Evolutionary conservation across 2,329 filamentous ascomycete genomes (phyloP), one percentile per base, ranked within the genome.

Genomic region (Phialophora tarda): DNA sequence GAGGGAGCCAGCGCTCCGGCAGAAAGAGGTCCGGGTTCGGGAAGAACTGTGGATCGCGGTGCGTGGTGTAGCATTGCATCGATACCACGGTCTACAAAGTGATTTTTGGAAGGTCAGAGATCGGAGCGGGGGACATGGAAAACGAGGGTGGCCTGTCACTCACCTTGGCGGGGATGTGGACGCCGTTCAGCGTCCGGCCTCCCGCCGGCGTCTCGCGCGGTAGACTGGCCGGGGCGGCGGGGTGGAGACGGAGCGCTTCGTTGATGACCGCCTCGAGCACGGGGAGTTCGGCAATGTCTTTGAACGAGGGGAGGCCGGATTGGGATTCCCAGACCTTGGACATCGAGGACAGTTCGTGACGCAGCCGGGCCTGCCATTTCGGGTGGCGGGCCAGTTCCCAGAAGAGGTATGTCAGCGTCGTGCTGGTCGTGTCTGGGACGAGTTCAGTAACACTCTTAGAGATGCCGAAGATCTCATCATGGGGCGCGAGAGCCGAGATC

Each of bases 241-340:
- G 78, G 74, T 88, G 85, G 2, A 88, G 77, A 24, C 86, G 83
- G 11, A 89, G 77, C 1, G 86, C 87, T 73, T 89, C 86, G 75
- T 84, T 84, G 21, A 88, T 72, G 8, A 86, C 81, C 5, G 86
- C 85, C 65, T 88, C 82, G 4, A 89, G 77, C 12, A 87, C 72
- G 1, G 86, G 84, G 0, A 88, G 75, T 1, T 75, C 75, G 68
- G 82, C 78, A 21, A 82, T 76, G n/a, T 59, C 21, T 21, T 44
- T 21, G 4, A 75, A 73, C 14, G 53, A 17, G 44, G 44, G 44
- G 44, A 47, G 5, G 21, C 14, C 44, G 1, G 17, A 6, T 6
- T 10, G 17, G 1, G 17, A 6, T 6, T 10, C 44, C 14, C 44
- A n/a, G 14, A 6, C 44, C 59, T 80, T 80, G 2, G 79, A 71